Percentiles rank a stretch among this genome's conserved stretches.
Evolutionary conservation across 169 alveolate species (phyloP).

Genomic region (Plasmodium relictum): DNA sequence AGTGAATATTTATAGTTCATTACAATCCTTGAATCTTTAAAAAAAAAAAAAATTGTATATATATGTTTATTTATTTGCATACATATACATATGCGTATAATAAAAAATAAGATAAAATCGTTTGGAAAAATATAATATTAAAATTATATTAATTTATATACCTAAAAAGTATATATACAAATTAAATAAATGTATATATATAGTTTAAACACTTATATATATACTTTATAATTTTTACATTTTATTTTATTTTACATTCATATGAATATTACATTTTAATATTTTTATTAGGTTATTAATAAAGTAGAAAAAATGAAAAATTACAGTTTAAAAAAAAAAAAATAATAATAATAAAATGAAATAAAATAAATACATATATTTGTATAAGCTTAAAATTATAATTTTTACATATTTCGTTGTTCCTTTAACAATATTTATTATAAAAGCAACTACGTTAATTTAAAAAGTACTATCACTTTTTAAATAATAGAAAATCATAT

Average conservation of each 20-base stretch:
- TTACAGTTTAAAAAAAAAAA: conserved; percentile 1
- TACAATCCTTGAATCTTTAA: background rate
- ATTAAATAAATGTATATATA: background rate
- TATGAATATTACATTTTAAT: conserved; percentile 16
- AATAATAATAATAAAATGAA: conserved; percentile 29
- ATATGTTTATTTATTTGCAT: no score
- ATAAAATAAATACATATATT: conserved; percentile 29
- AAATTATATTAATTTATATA: no score
- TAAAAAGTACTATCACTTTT: background rate
- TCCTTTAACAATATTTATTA: conserved; percentile 20
- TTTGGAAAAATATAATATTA: no score
- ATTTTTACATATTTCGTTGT: conserved; percentile 16
- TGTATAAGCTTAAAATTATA: conserved; percentile 23
- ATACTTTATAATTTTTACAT: background rate
- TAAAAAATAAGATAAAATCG: no score
- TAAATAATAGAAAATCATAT: background rate
- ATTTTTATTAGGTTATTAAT: conserved; percentile 38
- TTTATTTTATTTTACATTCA: conserved; percentile 24
- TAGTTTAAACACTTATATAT: conserved; percentile 12
- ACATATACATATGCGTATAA: no score
- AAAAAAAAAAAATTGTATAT: background rate
- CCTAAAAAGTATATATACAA: no score
- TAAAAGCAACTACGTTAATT: conserved; percentile 15
- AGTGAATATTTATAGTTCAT: background rate
- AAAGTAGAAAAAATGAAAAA: conserved; percentile 26